Conservation (phyloP, 805 yeast species). For the Yarrowia sp. region DNA sequence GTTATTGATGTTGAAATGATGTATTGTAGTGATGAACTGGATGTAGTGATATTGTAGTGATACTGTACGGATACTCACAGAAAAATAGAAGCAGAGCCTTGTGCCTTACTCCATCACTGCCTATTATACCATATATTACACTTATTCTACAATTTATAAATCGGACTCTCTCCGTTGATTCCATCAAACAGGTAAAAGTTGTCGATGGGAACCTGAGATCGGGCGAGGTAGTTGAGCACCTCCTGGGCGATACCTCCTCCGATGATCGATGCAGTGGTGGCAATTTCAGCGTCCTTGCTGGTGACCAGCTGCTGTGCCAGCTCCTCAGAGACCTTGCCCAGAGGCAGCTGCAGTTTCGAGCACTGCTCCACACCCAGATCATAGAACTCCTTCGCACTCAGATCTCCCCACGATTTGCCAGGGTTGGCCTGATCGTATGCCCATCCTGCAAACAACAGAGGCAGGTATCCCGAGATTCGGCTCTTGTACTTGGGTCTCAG, state of each 20-base stretch:
- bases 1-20: constrained; percentile 4
- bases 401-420: constrained; percentile 8
- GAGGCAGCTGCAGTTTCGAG: constrained; percentile 56
- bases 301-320: constrained; percentile 48
- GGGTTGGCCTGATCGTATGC: constrained; percentile 2
- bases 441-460: constrained; percentile 20
- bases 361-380: not conserved
- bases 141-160: constrained; percentile 57
- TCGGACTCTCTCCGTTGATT: constrained; percentile 72
- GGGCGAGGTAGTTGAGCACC: constrained; percentile 79
- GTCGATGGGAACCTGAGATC: constrained; percentile 79
- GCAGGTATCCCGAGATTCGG: constrained; percentile 3
- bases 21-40: not conserved
- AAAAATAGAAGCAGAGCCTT: too few species aligned
- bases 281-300: constrained; percentile 60
- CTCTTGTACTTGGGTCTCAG: not conserved
- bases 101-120: too few species aligned
- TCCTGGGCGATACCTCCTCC: constrained; percentile 95
- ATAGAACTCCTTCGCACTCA: not conserved
- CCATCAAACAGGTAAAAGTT: constrained; percentile 84
- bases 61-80: too few species aligned
- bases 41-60: too few species aligned
- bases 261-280: constrained; percentile 85
- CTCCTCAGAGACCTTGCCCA: constrained; percentile 55
- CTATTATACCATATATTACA: not conserved